Percentiles rank a stretch among this genome's conserved stretches.
Evolutionary conservation across 1,284 basidiomycete genomes (phyloP).

Genomic region (Fomitopsis palustris): DNA sequence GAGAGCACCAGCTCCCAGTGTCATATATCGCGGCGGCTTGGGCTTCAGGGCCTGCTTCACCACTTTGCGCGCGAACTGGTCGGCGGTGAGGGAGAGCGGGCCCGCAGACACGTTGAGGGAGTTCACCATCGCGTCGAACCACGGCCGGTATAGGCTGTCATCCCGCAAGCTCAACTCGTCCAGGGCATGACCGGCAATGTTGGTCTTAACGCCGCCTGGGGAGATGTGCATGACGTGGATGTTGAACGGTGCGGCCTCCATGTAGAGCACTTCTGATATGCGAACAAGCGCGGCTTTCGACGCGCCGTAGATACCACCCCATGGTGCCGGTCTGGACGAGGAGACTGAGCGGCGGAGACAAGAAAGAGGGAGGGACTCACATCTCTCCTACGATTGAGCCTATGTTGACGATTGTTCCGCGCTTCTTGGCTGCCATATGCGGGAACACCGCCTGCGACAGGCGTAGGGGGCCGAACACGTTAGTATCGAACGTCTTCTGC

Average conservation of each 20-base stretch:
- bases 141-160: conserved; percentile 48
- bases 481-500: conserved; percentile 54
- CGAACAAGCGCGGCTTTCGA: conserved; percentile 63
- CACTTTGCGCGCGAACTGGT: conserved; percentile 46
- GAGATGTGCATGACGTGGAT: conserved; percentile 59
- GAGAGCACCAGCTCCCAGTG: conserved; percentile 32
- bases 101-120: conserved; percentile 47
- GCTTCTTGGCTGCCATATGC: conserved; percentile 59
- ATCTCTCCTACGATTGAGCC: conserved; percentile 64
- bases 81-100: conserved; percentile 42
- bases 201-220: conserved; percentile 55
- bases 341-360: not conserved
- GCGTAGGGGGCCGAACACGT: conserved; percentile 60
- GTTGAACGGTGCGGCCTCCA: conserved; percentile 64
- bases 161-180: conserved; percentile 21
- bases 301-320: conserved; percentile 65
- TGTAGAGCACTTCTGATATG: conserved; percentile 59
- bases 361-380: conserved; percentile 17
- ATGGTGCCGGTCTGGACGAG: conserved; percentile 54
- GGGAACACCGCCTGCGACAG: conserved; percentile 64
- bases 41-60: conserved; percentile 38
- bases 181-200: conserved; percentile 35
- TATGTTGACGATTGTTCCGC: conserved; percentile 70
- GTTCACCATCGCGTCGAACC: conserved; percentile 42
- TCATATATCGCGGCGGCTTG: conserved; percentile 24